Base-by-base conservation (phyloP, 208 protist genomes). In the Tritrichomonas musculus region DNA sequence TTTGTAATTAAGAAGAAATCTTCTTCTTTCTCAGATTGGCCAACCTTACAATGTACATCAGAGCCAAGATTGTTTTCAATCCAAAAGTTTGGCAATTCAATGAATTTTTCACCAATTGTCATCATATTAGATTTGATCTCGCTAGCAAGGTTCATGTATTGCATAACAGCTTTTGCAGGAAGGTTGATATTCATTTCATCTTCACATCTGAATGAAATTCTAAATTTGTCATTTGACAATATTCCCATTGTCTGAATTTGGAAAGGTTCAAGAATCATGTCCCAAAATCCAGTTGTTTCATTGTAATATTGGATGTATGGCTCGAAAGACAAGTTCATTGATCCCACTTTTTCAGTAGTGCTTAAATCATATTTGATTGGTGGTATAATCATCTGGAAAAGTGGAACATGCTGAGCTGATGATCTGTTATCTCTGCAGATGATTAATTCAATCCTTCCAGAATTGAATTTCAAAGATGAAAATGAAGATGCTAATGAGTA, bases 371-470 rank as follows among this genome's bases (percentile, higher is more conserved):
- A 88, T 20, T 49, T 88, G 8, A 88, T 88, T 20, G 77, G 13
- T 57, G 77, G 77, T 57, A 88, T 88, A 20, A 88, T 8, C 9
- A 88, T 20, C 27, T 88, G n/a, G 57, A 88, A 88, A 41, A 88
- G 53, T 60, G 77, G 77, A 57, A 88, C 57, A 47, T 36, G 57
- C 57, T 39, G 44, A 0, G 47, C 14, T 25, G 77, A 60, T 17
- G 25, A 39, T 39, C 77, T 25, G 30, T 88, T 88, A 57, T 88
- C 77, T 88, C n/a, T 88, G n/a, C 77, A 88, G 0, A 88, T 49
- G 57, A 88, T 88, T n/a, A 88, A 53, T n/a, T 39, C 14, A 8
- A n/a, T 33, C 5, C 57, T n/a, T 5, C 47, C 77, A 8, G 44
- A 39, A 3, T 0, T 39, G 20, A 88, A 60, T 50, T 88, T 88